Evolutionary conservation across 2,329 filamentous ascomycete species (phyloP), one percentile per base, ranked within the genome.

Genomic region (Apiospora arundinis): DNA sequence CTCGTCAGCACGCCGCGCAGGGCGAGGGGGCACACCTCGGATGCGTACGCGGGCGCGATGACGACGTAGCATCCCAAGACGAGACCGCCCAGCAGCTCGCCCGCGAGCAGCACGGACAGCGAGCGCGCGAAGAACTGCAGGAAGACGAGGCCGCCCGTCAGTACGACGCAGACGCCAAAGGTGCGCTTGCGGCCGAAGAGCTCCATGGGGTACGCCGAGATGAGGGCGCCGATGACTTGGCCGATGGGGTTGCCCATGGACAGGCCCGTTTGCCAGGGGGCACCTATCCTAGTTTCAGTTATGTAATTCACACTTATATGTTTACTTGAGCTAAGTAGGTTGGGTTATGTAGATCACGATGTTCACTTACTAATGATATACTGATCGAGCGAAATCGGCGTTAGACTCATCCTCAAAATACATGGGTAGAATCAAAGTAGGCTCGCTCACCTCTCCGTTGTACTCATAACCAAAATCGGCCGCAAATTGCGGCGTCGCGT

Each of bases 101-200:
- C 88, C 2, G 87, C 87, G n/a, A 91, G 85, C 2, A 92, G 82
- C 16, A 87, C 85, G 9, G 83, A 76, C 16, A 90, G 82, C 0
- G 85, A 87, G 2, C 85, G 84, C 16, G 89, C 88, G 75, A 91
- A 91, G 81, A 91, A 91, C 74, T 91, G 88, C 70, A 91, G 86
- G 77, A 91, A 91, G 71, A 91, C 85, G 52, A 90, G 85, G 1
- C 80, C 83, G 16, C 84, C 83, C 2, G 86, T 88, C 72, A 86
- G 76, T 12, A 79, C 70, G 32, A 86, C 82, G 73, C 85, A 87
- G 5, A 77, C 76, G 70, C 81, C 83, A 52, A 86, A 84, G 0
- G 85, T 86, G 76, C 77, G 77, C 72, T 83, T 85, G 42, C 85
- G 82, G 16, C 85, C 85, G 67, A 82, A 85, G 46, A 76, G 69